phyloP scores from a whole-genome alignment of 2,329 filamentous ascomycete species.

The Pestalotiopsis sp. region DNA sequence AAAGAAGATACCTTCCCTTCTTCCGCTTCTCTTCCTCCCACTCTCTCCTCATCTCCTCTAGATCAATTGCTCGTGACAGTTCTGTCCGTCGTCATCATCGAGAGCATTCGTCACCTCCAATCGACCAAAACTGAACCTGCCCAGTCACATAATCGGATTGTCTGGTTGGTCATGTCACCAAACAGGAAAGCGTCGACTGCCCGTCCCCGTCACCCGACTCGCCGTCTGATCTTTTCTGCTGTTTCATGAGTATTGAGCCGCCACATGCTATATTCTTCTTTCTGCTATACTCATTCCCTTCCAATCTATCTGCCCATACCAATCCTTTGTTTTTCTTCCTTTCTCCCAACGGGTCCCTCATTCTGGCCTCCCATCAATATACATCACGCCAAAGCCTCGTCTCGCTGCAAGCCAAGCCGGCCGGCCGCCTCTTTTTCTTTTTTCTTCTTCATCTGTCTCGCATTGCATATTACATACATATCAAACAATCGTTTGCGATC shows the following conservation, averaged over 20 bases:
- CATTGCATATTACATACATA: not conserved
- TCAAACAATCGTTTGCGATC: not conserved
- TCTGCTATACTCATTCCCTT: not conserved
- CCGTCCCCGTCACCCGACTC: not conserved
- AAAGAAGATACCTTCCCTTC: not conserved
- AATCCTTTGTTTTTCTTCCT: not conserved
- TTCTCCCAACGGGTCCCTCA: not conserved
- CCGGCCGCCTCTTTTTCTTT: not conserved
- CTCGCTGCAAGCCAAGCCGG: too few species aligned
- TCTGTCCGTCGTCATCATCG: not conserved
- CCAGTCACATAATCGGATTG: too few species aligned
- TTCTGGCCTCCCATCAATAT: too few species aligned
- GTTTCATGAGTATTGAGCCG: constrained; percentile 7
- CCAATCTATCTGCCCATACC: not conserved
- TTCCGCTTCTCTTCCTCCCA: not conserved
- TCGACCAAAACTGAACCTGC: not conserved
- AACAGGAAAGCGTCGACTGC: constrained; percentile 1
- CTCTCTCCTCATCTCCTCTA: not conserved
- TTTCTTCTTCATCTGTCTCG: not conserved
- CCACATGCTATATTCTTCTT: not conserved
- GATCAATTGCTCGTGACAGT: not conserved
- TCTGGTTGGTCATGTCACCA: not conserved
- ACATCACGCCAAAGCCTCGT: too few species aligned
- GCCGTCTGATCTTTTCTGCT: not conserved
- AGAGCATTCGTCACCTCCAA: not conserved